Percentiles rank a stretch among this genome's conserved stretches.
Conservation (phyloP, 163 green algal genomes). For the Volvox carteri region DNA sequence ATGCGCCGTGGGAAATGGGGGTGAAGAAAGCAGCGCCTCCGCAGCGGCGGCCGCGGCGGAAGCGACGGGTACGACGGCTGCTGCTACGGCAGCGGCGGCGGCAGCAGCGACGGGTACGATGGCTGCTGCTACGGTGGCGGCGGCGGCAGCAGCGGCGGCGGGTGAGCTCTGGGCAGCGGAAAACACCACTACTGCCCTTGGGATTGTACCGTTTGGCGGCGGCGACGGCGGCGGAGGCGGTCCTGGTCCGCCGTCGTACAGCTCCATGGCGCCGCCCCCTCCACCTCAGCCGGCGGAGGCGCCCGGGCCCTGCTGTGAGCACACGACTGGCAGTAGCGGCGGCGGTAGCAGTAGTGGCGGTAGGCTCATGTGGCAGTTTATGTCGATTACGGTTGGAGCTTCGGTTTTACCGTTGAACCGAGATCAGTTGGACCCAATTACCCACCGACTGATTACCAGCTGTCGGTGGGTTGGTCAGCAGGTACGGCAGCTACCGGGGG, state of each 20-base stretch:
- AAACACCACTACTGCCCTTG: too few relatives aligned
- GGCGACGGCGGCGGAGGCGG: slow-evolving; percentile 1
- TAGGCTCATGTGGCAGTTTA: slow-evolving; percentile 21
- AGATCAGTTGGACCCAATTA: background rate
- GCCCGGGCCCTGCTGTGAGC: background rate
- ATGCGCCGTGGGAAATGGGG: too few relatives aligned
- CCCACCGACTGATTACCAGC: background rate
- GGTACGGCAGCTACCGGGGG: background rate
- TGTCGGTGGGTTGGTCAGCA: slow-evolving; percentile 1
- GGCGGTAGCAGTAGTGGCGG: background rate
- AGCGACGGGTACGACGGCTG: too few relatives aligned
- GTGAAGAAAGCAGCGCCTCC: background rate
- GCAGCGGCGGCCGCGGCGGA: background rate
- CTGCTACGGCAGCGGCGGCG: too few relatives aligned
- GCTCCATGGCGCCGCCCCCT: too few relatives aligned
- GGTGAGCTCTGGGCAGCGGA: too few relatives aligned
- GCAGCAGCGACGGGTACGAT: too few relatives aligned
- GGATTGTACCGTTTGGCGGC: background rate
- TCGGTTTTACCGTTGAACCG: slow-evolving; percentile 17
- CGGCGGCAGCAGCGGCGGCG: too few relatives aligned
- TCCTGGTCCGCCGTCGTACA: background rate
- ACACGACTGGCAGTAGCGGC: background rate
- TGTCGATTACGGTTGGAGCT: slow-evolving; percentile 8
- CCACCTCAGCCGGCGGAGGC: background rate
- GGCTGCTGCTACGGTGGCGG: too few relatives aligned